Percentiles rank a stretch among this genome's conserved stretches.
phyloP scores from a whole-genome alignment of 2,329 filamentous ascomycete species.

The Cordyceps cateniannulata region DNA sequence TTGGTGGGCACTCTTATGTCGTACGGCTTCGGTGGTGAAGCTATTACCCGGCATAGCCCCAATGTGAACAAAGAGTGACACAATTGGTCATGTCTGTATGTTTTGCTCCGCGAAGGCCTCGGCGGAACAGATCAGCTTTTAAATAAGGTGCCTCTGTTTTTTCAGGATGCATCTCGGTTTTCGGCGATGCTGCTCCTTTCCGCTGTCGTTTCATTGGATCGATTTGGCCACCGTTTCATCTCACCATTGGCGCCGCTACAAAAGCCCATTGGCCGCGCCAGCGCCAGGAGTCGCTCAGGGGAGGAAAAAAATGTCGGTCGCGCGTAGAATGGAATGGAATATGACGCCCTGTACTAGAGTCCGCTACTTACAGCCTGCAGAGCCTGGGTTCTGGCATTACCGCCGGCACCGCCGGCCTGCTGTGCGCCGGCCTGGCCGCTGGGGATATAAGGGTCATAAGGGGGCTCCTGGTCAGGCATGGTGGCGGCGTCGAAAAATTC shows the following conservation, averaged over 20 bases:
- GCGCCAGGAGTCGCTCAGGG: background rate
- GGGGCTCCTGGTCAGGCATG: slow-evolving; percentile 53
- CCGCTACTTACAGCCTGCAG: slow-evolving; percentile 73
- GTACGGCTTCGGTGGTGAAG: background rate
- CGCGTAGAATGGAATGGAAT: background rate
- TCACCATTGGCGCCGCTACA: background rate
- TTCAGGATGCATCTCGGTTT: background rate
- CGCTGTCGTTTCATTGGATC: background rate
- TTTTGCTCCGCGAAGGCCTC: background rate
- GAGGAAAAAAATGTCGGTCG: background rate
- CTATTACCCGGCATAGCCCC: background rate
- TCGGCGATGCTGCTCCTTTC: background rate
- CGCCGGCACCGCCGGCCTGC: slow-evolving; percentile 33
- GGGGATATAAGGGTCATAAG: slow-evolving; percentile 88
- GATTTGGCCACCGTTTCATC: background rate
- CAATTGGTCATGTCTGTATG: background rate
- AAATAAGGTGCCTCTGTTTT: background rate
- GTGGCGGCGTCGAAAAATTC: slow-evolving; percentile 15
- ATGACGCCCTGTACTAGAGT: slow-evolving; percentile 11
- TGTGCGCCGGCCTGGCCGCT: slow-evolving; percentile 47
- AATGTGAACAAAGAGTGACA: background rate
- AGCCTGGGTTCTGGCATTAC: slow-evolving; percentile 51
- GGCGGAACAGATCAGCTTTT: background rate
- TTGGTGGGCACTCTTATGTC: background rate
- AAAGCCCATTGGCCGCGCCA: background rate